Percentiles rank a stretch among this genome's conserved stretches.
phyloP scores from a whole-genome alignment of 2,329 filamentous ascomycete species.

The Claviceps digitariae region DNA sequence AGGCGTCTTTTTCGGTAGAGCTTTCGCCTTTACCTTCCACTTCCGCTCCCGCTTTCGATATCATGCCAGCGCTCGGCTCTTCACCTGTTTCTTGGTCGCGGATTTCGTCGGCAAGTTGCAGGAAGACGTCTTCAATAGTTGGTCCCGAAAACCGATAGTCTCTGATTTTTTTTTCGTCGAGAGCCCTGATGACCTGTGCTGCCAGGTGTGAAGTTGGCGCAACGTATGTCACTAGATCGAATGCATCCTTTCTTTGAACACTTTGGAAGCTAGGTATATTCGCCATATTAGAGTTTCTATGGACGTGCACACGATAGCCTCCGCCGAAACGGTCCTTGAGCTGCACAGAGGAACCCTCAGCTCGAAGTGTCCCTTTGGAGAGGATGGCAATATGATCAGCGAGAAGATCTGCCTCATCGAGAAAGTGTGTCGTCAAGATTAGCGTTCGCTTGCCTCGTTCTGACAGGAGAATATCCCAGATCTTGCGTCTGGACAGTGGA shows the following conservation, averaged over 20 bases:
- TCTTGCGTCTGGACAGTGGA: constrained; percentile 72
- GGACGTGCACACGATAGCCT: constrained; percentile 70
- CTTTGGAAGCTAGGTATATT: constrained; percentile 38
- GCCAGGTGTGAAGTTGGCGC: constrained; percentile 57
- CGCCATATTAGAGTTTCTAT: constrained; percentile 39
- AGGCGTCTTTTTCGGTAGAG: constrained; percentile 11
- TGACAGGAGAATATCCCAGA: constrained; percentile 85
- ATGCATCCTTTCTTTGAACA: constrained; percentile 42
- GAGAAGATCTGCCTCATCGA: constrained; percentile 83
- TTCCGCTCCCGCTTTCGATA: constrained; percentile 7
- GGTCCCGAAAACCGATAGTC: constrained; percentile 82
- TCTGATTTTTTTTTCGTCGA: constrained; percentile 53
- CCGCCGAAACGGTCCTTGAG: constrained; percentile 72
- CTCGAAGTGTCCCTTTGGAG: constrained; percentile 70
- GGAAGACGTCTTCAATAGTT: constrained; percentile 85
- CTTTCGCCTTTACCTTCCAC: background rate
- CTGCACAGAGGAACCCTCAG: constrained; percentile 71
- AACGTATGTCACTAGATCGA: constrained; percentile 62
- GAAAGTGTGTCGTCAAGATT: constrained; percentile 81
- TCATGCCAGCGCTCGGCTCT: constrained; percentile 10
- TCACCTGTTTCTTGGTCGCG: constrained; percentile 33
- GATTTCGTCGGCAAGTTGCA: constrained; percentile 73
- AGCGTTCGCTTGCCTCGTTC: constrained; percentile 74
- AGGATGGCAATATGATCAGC: constrained; percentile 82
- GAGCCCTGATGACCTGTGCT: constrained; percentile 52